These are phyloP conservation scores for Phytophthora fragariae DNA, from an alignment of 352 stramenopile genomes.

Conservation along the genomic window DNA sequence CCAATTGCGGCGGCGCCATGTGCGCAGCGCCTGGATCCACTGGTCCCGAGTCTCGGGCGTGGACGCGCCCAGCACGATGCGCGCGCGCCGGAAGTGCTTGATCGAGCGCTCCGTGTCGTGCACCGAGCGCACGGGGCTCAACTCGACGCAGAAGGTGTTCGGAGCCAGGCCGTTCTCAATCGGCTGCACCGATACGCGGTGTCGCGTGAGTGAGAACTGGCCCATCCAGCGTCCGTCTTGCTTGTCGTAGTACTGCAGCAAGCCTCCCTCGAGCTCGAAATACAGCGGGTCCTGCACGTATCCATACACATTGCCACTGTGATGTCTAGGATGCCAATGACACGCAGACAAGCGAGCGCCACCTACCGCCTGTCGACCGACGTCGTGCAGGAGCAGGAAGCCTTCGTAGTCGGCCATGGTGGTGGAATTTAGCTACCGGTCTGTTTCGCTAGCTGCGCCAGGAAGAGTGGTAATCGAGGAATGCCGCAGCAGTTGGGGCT, in stretches of 20 bases:
- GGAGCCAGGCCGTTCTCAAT: conserved; percentile 54
- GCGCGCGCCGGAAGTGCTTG: conserved; percentile 60
- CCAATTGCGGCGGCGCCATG: conserved; percentile 84
- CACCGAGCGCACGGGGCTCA: conserved; percentile 77
- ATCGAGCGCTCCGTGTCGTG: conserved; percentile 81
- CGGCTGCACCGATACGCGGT: conserved; percentile 62
- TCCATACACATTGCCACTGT: too few species aligned
- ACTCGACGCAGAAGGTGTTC: conserved; percentile 76
- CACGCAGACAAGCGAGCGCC: not conserved
- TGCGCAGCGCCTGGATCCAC: conserved; percentile 76
- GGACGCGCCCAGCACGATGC: conserved; percentile 68
- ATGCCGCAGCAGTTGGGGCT: conserved; percentile 13
- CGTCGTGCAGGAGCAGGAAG: conserved; percentile 77
- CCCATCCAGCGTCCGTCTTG: conserved; percentile 77
- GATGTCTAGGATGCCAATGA: too few species aligned
- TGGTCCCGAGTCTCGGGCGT: conserved; percentile 53
- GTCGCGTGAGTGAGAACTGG: conserved; percentile 76
- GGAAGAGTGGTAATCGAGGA: conserved; percentile 20
- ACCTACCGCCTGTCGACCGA: conserved; percentile 49
- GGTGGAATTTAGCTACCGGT: not conserved
- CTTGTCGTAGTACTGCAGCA: conserved; percentile 81
- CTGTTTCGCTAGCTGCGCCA: conserved; percentile 3
- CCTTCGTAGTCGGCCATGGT: conserved; percentile 86
- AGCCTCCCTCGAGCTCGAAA: conserved; percentile 73
- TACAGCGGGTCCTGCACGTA: conserved; percentile 69